Conservation (phyloP, 2,329 filamentous ascomycete species). For the Colletotrichum noveboracense region DNA sequence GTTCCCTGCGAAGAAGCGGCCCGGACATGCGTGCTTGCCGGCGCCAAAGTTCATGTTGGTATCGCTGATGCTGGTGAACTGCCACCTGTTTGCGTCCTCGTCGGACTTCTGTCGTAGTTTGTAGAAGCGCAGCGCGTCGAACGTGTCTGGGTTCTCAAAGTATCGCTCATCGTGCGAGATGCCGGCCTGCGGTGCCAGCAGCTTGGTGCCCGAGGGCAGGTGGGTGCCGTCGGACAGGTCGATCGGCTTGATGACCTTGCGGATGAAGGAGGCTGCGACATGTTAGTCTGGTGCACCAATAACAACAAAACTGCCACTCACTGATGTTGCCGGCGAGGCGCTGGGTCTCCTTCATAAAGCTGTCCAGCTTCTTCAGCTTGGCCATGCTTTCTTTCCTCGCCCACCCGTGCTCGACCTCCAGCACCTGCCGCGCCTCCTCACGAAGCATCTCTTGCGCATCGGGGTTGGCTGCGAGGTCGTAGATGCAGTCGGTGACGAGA, state of each 20-base stretch:
- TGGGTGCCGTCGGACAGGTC: constrained; percentile 49
- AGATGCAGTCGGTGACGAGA: constrained; percentile 52
- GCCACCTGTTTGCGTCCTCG: constrained; percentile 43
- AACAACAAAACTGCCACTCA: constrained; percentile 28
- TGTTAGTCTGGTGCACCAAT: constrained; percentile 22
- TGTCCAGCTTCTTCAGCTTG: constrained; percentile 52
- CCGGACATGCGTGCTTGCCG: constrained; percentile 53
- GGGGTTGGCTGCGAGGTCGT: constrained; percentile 52
- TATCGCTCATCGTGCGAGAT: constrained; percentile 45
- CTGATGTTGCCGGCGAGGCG: constrained; percentile 48
- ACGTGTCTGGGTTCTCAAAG: constrained; percentile 44
- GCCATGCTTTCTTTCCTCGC: constrained; percentile 46
- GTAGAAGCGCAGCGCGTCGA: constrained; percentile 57
- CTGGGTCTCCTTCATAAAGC: constrained; percentile 52
- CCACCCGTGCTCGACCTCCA: constrained; percentile 47
- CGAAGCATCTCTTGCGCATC: constrained; percentile 54
- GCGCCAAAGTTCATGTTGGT: constrained; percentile 52
- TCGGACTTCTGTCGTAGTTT: constrained; percentile 42
- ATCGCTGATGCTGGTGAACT: constrained; percentile 47
- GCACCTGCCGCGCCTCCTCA: constrained; percentile 49
- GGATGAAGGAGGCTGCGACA: constrained; percentile 45
- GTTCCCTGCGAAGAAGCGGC: constrained; percentile 52
- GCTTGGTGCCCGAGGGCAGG: constrained; percentile 46
- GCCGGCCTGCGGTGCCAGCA: constrained; percentile 45
- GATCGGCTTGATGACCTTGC: constrained; percentile 51